Percentiles rank a stretch among this genome's conserved stretches.
Conservation (phyloP, 2,329 filamentous ascomycete genomes). For the Blastomyces emzantsi region DNA sequence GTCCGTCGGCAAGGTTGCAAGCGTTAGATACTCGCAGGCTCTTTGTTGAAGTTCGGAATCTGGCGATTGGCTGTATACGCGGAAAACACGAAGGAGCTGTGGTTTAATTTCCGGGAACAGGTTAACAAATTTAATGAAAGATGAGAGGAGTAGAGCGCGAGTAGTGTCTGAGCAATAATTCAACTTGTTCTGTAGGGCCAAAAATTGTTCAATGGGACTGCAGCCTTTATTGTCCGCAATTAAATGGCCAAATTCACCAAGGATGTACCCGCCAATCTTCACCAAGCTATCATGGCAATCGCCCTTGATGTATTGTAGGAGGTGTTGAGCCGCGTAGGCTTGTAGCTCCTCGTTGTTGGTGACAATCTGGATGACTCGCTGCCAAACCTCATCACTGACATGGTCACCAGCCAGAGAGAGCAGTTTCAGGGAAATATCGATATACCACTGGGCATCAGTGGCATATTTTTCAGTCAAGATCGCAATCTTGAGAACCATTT, state of each 20-base stretch:
- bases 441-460: conserved; percentile 98
- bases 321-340: conserved; percentile 90
- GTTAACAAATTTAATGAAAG: conserved; percentile 96
- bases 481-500: conserved; percentile 98
- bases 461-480: conserved; percentile 98
- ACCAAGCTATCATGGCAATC: conserved; percentile 95
- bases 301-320: conserved; percentile 81
- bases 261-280: conserved; percentile 92
- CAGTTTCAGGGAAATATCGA: conserved; percentile 88
- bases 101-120: conserved; percentile 97
- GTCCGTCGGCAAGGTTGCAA: conserved; percentile 79
- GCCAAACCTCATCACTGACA: conserved; percentile 98
- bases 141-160: conserved; percentile 86
- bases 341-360: conserved; percentile 99
- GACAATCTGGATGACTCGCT: conserved; percentile 95
- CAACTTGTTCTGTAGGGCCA: conserved; percentile 86
- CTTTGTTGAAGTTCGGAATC: conserved; percentile 94
- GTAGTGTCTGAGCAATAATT: conserved; percentile 81
- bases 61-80: conserved; percentile 84
- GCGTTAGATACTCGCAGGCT: conserved; percentile 85
- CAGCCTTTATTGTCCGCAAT: conserved; percentile 87
- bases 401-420: conserved; percentile 97
- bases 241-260: conserved; percentile 94
- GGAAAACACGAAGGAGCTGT: conserved; percentile 82
- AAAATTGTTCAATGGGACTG: conserved; percentile 94